These are phyloP conservation scores for Pyrenochaeta sp. DNA, from an alignment of 2,329 filamentous ascomycete species.

Conservation along the genomic window DNA sequence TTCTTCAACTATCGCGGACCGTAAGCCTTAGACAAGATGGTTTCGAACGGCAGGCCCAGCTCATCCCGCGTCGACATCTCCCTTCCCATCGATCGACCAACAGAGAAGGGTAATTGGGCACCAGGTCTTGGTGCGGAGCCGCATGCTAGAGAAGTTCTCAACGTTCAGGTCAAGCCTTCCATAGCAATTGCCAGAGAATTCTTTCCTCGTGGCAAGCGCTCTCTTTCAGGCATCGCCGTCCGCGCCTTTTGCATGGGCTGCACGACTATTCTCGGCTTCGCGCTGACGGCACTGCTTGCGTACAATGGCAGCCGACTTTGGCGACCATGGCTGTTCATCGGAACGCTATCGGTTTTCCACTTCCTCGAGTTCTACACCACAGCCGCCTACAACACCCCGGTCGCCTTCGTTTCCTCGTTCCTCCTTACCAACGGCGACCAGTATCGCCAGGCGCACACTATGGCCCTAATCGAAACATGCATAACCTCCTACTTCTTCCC, in stretches of 20 bases:
- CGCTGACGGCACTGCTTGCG: slow-evolving; percentile 38
- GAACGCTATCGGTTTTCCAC: slow-evolving; percentile 81
- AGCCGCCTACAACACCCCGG: slow-evolving; percentile 79
- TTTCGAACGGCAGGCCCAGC: slow-evolving; percentile 32
- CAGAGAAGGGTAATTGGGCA: slow-evolving; percentile 32
- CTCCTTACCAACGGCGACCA: slow-evolving; percentile 85
- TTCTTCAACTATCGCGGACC: not conserved
- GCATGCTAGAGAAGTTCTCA: slow-evolving; percentile 33
- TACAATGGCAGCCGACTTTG: slow-evolving; percentile 58
- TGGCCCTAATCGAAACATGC: slow-evolving; percentile 77
- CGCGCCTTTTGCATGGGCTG: slow-evolving; percentile 57
- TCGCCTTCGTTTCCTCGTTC: slow-evolving; percentile 78
- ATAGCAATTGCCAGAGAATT: slow-evolving; percentile 43
- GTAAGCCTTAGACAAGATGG: slow-evolving; percentile 21
- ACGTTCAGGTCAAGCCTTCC: slow-evolving; percentile 20
- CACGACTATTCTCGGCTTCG: slow-evolving; percentile 44
- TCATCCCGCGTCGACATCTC: slow-evolving; percentile 41
- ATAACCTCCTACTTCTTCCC: slow-evolving; percentile 67
- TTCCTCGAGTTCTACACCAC: slow-evolving; percentile 97
- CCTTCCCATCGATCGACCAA: slow-evolving; percentile 36
- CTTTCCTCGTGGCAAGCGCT: slow-evolving; percentile 53
- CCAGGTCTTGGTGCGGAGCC: slow-evolving; percentile 37
- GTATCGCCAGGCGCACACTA: slow-evolving; percentile 83
- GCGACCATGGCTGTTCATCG: slow-evolving; percentile 70
- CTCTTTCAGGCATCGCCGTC: slow-evolving; percentile 57